These are phyloP conservation scores for Backusella morwellensis DNA, from an alignment of 192 early-diverging fungal genomes.

Conservation along the genomic window DNA sequence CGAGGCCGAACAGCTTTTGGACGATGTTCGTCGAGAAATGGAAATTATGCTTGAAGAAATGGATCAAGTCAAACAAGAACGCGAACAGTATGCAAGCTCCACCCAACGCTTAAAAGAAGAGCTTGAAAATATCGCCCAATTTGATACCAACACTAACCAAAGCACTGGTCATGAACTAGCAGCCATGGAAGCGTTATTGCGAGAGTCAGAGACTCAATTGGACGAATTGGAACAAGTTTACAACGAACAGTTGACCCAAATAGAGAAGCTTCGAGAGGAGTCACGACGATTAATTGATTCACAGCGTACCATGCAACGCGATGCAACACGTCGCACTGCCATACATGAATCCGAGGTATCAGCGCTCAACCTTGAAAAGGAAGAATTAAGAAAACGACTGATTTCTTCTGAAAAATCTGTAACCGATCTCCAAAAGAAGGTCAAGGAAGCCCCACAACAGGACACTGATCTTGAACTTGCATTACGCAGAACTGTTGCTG, in stretches of 20 bases:
- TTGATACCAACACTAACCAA: background rate
- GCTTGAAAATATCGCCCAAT: background rate
- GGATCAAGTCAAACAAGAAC: background rate
- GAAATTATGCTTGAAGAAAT: conserved; percentile 17
- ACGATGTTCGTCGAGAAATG: conserved; percentile 14
- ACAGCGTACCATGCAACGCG: background rate
- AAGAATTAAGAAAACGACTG: background rate
- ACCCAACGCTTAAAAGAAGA: conserved; percentile 1
- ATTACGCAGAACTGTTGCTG: background rate
- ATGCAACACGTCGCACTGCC: background rate
- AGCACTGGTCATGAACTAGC: background rate
- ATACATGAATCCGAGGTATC: background rate
- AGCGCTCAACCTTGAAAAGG: background rate
- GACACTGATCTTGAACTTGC: conserved; percentile 3
- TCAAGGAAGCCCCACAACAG: background rate
- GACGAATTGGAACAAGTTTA: background rate
- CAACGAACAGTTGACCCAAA: background rate
- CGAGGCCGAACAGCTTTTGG: conserved; percentile 11
- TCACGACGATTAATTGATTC: background rate
- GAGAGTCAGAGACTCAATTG: background rate
- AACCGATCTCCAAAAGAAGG: background rate
- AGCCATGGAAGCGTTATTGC: background rate
- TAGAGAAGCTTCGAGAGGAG: background rate
- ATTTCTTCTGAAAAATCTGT: background rate
- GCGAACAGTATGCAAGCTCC: background rate